Base-by-base conservation (phyloP, 306 rosid species). In the Lathyrus oleraceus region DNA sequence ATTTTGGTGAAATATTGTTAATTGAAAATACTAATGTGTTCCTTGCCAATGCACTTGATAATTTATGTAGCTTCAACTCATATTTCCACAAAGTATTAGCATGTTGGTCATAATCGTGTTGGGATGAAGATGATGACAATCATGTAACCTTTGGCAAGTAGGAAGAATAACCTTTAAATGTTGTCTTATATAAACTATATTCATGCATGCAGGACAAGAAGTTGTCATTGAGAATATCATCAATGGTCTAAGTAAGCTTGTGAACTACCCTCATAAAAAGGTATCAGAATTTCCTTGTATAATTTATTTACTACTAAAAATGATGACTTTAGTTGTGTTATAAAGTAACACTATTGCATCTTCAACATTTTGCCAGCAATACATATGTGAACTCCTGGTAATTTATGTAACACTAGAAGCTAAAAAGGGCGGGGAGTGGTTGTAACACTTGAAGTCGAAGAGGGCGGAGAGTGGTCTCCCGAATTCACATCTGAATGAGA, bases 221-320 rank as follows among this genome's bases (percentile, higher is more conserved):
- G 86, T 84, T 67, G 88, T 81, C 36, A 52, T 77, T 16, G 96
- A 87, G 84, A 87, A 88, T 45, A 65, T 90, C 72, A 57, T 88
- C 77, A 82, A 69, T 76, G 70, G 92, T 67, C 84, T 94, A 53
- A 81, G 85, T 45, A 70, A 67, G 61, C 96, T 94, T 8, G 65
- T 82, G 72, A 75, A 73, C 56, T 94, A 87, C 64, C 88, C 96
- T 71, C 88, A 94, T 84, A 90, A 78, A 86, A 84, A 79, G 98
- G 98, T 87, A 88, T 62, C 23, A 16, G 16, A n/a, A 38, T 70
- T 73, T 75, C 59, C 73, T 74, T 58, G 35, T 42, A 9, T 10
- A 61, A 36, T 72, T 77, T 69, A 17, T 75, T 32, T 73, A 69
- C 70, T 70, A 69, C 64, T 39, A 48, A 38, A 39, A 70, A 40